A percentile compares a stretch with the other conserved stretches of the same genome.
These are phyloP conservation scores for Aspergillus sergii DNA, from an alignment of 2,329 filamentous ascomycete genomes.

Conservation along the genomic window DNA sequence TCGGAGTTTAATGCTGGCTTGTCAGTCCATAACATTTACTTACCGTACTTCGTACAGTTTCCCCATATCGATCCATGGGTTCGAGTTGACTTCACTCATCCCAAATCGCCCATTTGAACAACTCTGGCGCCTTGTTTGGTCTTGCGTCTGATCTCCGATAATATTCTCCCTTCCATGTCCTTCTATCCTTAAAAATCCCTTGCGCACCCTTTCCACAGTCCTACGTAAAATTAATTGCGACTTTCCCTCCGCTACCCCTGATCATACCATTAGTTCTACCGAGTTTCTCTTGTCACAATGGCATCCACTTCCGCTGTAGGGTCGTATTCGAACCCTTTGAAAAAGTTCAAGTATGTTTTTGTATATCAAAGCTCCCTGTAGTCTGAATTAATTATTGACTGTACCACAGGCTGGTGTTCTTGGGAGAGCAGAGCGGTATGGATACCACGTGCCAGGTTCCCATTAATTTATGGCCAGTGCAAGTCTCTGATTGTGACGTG, in stretches of 20 bases:
- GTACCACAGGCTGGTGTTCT: constrained; percentile 78
- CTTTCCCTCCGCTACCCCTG: constrained; percentile 31
- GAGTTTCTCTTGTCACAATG: constrained; percentile 60
- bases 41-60: constrained; percentile 13
- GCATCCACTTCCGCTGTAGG: constrained; percentile 71
- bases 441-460: constrained; percentile 2
- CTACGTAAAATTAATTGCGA: constrained; percentile 3
- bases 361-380: not conserved
- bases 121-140: constrained; percentile 13
- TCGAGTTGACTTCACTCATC: constrained; percentile 7
- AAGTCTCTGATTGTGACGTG: constrained; percentile 21
- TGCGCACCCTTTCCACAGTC: constrained; percentile 11
- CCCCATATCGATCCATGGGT: constrained; percentile 34
- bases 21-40: constrained; percentile 3
- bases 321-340: constrained; percentile 97
- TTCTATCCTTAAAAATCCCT: constrained; percentile 1
- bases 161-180: not conserved
- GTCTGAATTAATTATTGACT: constrained; percentile 27
- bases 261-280: constrained; percentile 26
- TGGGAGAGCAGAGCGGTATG: constrained; percentile 97
- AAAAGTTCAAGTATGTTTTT: constrained; percentile 92
- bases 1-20: constrained; percentile 4
- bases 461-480: not conserved
- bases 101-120: constrained; percentile 15
- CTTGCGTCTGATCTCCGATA: constrained; percentile 5